Evolutionary conservation across 768 basidiomycete species (phyloP).

Genomic region (Auricularia auricula-judae): DNA sequence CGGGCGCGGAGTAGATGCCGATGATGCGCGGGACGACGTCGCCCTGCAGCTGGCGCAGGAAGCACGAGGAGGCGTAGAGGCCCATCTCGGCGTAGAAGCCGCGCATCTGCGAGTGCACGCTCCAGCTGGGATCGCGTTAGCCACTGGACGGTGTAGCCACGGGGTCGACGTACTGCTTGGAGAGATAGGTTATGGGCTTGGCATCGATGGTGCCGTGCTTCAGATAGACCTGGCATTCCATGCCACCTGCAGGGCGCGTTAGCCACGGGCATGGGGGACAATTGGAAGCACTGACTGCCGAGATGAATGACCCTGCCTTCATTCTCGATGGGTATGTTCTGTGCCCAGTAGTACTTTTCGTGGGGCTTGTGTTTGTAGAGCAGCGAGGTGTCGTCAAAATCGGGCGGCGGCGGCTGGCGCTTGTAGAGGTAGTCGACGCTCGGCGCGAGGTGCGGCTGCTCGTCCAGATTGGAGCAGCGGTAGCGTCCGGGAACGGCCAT

Average conservation of each 20-base stretch:
- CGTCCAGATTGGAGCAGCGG: background rate
- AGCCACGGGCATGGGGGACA: background rate
- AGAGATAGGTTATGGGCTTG: constrained; percentile 7
- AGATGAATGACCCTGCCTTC: background rate
- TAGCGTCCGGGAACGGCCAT: background rate
- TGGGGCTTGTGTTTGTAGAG: background rate
- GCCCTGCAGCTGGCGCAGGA: constrained; percentile 43
- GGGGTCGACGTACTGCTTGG: constrained; percentile 7
- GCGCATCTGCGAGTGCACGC: constrained; percentile 8
- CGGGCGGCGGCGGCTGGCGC: background rate
- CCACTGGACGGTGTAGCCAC: background rate
- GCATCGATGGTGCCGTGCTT: constrained; percentile 9
- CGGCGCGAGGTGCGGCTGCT: background rate
- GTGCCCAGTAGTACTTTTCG: background rate
- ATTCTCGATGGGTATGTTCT: background rate
- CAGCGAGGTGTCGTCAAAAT: background rate
- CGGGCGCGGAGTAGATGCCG: constrained; percentile 28
- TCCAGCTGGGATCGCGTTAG: background rate
- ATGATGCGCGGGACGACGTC: constrained; percentile 42
- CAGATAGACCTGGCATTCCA: constrained; percentile 1
- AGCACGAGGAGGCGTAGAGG: constrained; percentile 34
- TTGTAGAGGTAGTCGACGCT: background rate
- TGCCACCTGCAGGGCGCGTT: background rate
- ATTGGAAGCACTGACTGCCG: background rate
- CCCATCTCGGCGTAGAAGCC: constrained; percentile 40